phyloP scores from a whole-genome alignment of 495 filamentous ascomycete species.

The Apodospora peruviana region DNA sequence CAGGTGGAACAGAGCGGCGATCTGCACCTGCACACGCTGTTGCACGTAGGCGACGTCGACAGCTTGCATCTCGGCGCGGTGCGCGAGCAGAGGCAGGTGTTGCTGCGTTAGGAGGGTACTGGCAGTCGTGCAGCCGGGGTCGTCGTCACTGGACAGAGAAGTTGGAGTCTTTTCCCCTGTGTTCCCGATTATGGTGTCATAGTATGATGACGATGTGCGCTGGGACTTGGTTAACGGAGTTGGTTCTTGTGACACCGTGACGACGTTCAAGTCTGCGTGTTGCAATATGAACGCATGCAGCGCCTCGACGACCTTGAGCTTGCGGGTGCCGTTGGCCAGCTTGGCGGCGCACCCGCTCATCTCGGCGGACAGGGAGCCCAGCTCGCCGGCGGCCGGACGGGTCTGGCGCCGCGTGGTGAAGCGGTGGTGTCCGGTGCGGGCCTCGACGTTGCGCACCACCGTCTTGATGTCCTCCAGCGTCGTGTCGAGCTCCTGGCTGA shows the following conservation, averaged over 20 bases:
- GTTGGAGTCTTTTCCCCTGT: no score
- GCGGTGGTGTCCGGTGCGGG: conserved; percentile 22
- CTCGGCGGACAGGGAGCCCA: conserved; percentile 19
- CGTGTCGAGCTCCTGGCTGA: conserved; percentile 19
- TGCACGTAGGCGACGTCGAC: conserved; percentile 23
- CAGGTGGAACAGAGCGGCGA: conserved; percentile 23
- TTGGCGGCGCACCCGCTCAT: conserved; percentile 26
- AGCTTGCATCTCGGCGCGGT: conserved; percentile 20
- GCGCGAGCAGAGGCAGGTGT: conserved; percentile 8
- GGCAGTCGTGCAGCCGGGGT: no score
- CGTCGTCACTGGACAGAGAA: no score
- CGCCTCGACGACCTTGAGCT: conserved; percentile 19
- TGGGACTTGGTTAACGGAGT: not conserved
- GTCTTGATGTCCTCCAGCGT: conserved; percentile 24
- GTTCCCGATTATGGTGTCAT: no score
- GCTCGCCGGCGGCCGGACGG: conserved; percentile 20
- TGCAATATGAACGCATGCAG: conserved; percentile 18
- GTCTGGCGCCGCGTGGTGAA: conserved; percentile 19
- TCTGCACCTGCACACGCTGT: conserved; percentile 28
- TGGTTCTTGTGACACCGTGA: not conserved
- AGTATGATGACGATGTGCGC: no score
- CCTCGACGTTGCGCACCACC: conserved; percentile 20
- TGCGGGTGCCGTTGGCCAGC: conserved; percentile 23
- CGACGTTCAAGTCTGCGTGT: not conserved
- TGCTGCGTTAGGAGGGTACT: no score